Conservation (phyloP, 2,329 filamentous ascomycete species). For the Torrubiella hemipterigena region DNA sequence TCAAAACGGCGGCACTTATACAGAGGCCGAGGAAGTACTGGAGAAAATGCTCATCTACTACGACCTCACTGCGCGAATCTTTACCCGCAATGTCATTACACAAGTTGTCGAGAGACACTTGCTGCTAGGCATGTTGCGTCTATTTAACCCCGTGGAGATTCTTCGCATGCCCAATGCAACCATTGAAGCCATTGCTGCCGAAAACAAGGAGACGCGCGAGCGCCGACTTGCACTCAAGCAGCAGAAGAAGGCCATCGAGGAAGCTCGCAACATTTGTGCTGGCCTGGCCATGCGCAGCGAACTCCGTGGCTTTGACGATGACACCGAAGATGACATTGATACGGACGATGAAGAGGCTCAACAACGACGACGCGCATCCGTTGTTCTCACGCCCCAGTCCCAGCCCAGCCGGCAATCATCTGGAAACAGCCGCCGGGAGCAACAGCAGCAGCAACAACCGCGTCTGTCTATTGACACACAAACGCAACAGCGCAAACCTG, state of each 20-base stretch:
- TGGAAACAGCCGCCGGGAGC: background rate
- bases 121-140: slow-evolving; percentile 35
- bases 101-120: slow-evolving; percentile 40
- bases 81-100: slow-evolving; percentile 39
- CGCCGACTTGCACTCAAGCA: slow-evolving; percentile 32
- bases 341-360: slow-evolving; percentile 20
- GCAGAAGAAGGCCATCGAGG: slow-evolving; percentile 9
- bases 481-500: slow-evolving; percentile 12
- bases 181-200: slow-evolving; percentile 37
- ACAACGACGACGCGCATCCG: slow-evolving; percentile 4
- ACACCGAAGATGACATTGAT: slow-evolving; percentile 17
- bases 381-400: slow-evolving; percentile 11
- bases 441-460: no score
- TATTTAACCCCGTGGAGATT: slow-evolving; percentile 41
- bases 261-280: slow-evolving; percentile 24
- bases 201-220: slow-evolving; percentile 40
- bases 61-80: slow-evolving; percentile 38
- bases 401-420: background rate
- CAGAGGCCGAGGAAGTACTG: slow-evolving; percentile 38
- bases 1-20: slow-evolving; percentile 31
- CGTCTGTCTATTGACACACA: slow-evolving; percentile 1
- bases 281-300: slow-evolving; percentile 40
- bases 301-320: slow-evolving; percentile 26
- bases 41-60: slow-evolving; percentile 47
- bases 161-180: slow-evolving; percentile 30